Evolutionary conservation across 129 eudicot genomes (phyloP), one percentile per base, ranked within the genome.

Genomic region (Centella asiatica): DNA sequence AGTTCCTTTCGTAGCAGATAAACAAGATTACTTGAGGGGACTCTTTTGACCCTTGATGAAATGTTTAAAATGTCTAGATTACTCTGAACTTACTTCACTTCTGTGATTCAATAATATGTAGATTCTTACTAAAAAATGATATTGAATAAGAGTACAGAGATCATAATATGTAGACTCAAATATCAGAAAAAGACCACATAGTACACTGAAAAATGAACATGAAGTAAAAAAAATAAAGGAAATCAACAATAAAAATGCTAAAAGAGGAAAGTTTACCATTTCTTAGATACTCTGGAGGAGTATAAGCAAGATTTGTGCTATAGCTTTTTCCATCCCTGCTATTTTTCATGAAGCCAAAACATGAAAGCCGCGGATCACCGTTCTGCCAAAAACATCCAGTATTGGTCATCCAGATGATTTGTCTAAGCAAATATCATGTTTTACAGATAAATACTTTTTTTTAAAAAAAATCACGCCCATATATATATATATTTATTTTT

Each of bases 241-340:
- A 53, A 12, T 2, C 0, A 1, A 53, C 4, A 14, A 3, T 0
- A 1, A 26, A 31, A 24, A 63, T 29, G 15, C 31, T 36, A 39
- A 24, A 46, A 53, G 13, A 44, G 13, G 11, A 27, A 36, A 14
- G 8, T 17, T 64, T 85, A 89, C 97, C 97, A 57, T 89, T 89
- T 82, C 95, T 75, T 49, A 89, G 67, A 78, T 89, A 89, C 73
- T 89, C 97, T 0, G 97, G 97, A 73, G 97, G 97, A 15, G 97
- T 89, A 74, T 89, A 89, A 22, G 90, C 95, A 71, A 89, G 97
- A 72, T 89, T 89, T 44, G 97, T 89, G 90, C 97, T 89, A 26
- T 89, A 89, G 74, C 97, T 89, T 80, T 82, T 89, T 40, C 97
- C 97, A 78, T 89, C 97, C 69, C 94, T 77, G 68, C 97, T 89